Percentiles rank a stretch among this genome's conserved stretches.
Conservation (phyloP, 2,329 filamentous ascomycete species). For the Chaetomiaceae sp. region DNA sequence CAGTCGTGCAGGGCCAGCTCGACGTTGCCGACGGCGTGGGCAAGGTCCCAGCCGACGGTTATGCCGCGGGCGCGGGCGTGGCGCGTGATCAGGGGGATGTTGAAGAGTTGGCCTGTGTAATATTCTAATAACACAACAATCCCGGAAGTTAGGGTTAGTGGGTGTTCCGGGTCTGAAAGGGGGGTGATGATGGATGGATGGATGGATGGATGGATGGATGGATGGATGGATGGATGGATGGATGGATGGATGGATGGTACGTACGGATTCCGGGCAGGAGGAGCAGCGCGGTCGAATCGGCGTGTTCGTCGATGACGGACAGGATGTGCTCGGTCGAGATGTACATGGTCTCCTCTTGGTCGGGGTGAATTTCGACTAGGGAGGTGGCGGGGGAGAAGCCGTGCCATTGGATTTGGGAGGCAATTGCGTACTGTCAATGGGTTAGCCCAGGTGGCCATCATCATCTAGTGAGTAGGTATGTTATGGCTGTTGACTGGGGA, state of each 20-base stretch:
- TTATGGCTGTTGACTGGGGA: background rate
- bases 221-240: no score
- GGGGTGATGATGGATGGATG: no score
- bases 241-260: no score
- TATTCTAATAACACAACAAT: slow-evolving; percentile 58
- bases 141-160: no score
- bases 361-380: slow-evolving; percentile 70
- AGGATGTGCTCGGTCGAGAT: slow-evolving; percentile 69
- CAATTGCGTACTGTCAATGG: slow-evolving; percentile 64
- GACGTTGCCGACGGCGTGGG: slow-evolving; percentile 82
- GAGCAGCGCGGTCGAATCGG: slow-evolving; percentile 66
- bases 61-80: slow-evolving; percentile 70
- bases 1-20: slow-evolving; percentile 76
- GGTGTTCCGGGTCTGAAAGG: no score
- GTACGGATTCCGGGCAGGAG: slow-evolving; percentile 82
- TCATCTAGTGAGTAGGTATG: no score
- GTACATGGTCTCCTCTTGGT: slow-evolving; percentile 48
- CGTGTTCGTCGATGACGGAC: slow-evolving; percentile 68
- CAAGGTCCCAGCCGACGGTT: slow-evolving; percentile 73
- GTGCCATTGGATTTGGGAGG: slow-evolving; percentile 74
- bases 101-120: slow-evolving; percentile 85
- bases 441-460: no score
- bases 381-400: slow-evolving; percentile 60
- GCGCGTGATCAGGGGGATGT: slow-evolving; percentile 73
- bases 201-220: no score